Base-by-base conservation (phyloP, 192 early-diverging fungal genomes). In the Diversispora eburnea region DNA sequence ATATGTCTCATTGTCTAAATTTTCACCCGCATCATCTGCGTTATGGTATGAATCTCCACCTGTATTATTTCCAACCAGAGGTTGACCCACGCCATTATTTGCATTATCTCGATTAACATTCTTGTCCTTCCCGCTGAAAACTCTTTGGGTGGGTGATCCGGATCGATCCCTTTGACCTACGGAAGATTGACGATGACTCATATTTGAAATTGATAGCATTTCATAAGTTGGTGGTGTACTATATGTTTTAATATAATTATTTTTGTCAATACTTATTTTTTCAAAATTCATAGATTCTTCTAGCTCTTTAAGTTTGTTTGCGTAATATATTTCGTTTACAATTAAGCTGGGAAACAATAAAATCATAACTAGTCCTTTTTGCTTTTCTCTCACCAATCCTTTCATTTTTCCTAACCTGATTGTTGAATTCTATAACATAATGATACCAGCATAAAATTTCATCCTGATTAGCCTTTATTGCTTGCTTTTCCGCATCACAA, bases 1-100 rank as follows among this genome's bases (percentile, higher is more conserved):
- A 43, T 67, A 67, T 67, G 48, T 67, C 48, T 17, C 48, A 67
- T 67, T 67, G 51, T 67, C 48, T 65, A 65, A 65, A 45, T 65
- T 65, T 46, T 19, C 63, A 65, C 33, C 63, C 63, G 19, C 33
- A 65, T 65, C 33, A 65, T 65, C 19, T 47, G 19, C 43, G 19
- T 65, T 65, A 39, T 59, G 8, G 58, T 20, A 8, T 59, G 58
- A 59, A 59, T 59, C 33, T 65, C 46, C 63, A 39, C 63, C 63
- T 39, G 33, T 20, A 65, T 65, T 47, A 65, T 65, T 47, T 47
- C 12, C 63, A 65, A n/a, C n/a, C n/a, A n/a, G n/a, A n/a, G n/a
- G n/a, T n/a, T n/a, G n/a, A n/a, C n/a, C n/a, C n/a, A n/a, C n/a
- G n/a, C n/a, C n/a, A n/a, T 65, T 65, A 48, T 52, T 52, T 52